Base-by-base conservation (phyloP, 2,329 filamentous ascomycete species). In the Shiraia sp. region DNA sequence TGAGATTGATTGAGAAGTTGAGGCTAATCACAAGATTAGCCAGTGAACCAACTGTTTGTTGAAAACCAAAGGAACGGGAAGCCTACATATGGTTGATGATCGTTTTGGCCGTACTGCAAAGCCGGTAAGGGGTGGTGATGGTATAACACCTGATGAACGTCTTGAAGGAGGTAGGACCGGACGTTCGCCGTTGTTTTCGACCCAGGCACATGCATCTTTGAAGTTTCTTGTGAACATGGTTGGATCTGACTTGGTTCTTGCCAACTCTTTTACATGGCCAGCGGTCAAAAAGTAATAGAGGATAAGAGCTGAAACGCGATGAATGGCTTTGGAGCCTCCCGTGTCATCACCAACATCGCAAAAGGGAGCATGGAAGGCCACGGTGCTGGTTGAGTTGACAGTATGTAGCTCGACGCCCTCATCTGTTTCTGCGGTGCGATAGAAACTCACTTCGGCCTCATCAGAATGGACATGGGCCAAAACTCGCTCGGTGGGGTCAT, bases 81-180 rank as follows among this genome's bases (percentile, higher is more conserved):
- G 19, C 80, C 80, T 82, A 86, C 10, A 89, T 81, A 22, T 80
- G 71, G 6, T 82, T 82, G 30, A 90, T 72, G 12, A 85, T 81
- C 14, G 74, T 72, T 63, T 83, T 84, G 16, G 86, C 85, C 47
- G 82, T 75, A 56, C 54, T n/a, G 49, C 34, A 12, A 56, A 38
- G 4, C 34, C 37, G 6, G 58, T 54, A n/a, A 34, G 10, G 15
- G 33, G 43, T 6, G 52, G 42, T 16, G 50, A 47, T 9, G 32
- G 43, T 28, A 44, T 45, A 19, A 53, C 37, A 16, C 52, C 55
- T n/a, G 55, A 59, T 25, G 49, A 46, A 24, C 55, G 50, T 6
- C 52, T 42, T 10, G 56, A 47, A 9, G 53, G 52, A 9, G 49
- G 36, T 16, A 47, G 26, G 3, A 16, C 30, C 10, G 55, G 55